Evolutionary conservation across 257 asterid genomes (phyloP).

Genomic region (Primulina tabacum): DNA sequence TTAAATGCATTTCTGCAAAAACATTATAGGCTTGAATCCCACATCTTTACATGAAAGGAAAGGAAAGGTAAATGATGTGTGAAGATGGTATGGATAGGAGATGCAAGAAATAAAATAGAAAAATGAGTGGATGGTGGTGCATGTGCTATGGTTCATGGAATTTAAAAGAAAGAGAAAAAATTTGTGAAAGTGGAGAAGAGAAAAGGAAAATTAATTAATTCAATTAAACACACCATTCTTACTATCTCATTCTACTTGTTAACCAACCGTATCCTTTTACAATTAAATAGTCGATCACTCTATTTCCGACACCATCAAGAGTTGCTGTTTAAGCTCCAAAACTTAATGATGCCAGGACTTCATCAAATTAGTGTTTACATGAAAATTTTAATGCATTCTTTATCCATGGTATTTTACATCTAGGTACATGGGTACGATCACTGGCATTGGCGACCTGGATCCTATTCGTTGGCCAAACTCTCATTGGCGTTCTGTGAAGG

Average conservation of each 20-base stretch:
- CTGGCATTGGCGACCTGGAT: conserved; percentile 94
- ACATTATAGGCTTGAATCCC: background rate
- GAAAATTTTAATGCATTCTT: conserved; percentile 11
- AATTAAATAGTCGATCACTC: no score
- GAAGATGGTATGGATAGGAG: no score
- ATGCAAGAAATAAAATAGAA: background rate
- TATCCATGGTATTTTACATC: conserved; percentile 23
- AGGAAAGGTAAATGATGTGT: no score
- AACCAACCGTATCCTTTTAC: background rate
- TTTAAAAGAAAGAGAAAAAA: background rate
- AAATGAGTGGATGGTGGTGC: background rate
- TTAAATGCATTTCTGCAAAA: background rate
- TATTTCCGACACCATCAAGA: background rate
- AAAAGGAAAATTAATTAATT: no score
- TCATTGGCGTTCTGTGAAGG: conserved; percentile 99
- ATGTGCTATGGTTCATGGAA: background rate
- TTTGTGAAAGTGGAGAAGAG: background rate
- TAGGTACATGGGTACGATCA: conserved; percentile 97
- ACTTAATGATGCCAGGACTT: conserved; percentile 11
- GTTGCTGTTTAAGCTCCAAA: background rate
- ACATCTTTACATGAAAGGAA: background rate
- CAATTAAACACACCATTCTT: background rate
- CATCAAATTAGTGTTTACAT: background rate
- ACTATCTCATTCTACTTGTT: background rate
- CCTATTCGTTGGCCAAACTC: conserved; percentile 93